These are phyloP conservation scores for Podaxis sp. DNA, from an alignment of 768 basidiomycete species.

Conservation along the genomic window DNA sequence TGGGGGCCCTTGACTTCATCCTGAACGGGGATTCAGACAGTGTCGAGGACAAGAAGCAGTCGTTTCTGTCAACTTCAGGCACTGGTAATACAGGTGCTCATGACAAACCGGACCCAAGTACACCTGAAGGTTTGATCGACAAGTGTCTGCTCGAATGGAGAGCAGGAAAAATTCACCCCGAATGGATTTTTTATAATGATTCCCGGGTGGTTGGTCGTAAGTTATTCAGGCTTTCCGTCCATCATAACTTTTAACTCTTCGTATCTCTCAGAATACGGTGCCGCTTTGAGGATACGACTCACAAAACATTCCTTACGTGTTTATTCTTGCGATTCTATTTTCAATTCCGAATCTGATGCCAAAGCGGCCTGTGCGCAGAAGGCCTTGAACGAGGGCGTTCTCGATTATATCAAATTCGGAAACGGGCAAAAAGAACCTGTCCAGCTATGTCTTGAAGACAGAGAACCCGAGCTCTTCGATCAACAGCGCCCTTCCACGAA, in stretches of 20 bases:
- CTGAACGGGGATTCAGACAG: slow-evolving; percentile 35
- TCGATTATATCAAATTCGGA: slow-evolving; percentile 55
- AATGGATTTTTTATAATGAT: slow-evolving; percentile 50
- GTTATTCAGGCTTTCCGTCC: slow-evolving; percentile 16
- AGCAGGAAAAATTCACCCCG: slow-evolving; percentile 42
- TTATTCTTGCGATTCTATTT: slow-evolving; percentile 46
- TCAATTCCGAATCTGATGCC: slow-evolving; percentile 38
- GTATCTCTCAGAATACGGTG: slow-evolving; percentile 40
- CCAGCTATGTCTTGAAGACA: slow-evolving; percentile 1
- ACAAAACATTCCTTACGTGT: slow-evolving; percentile 44
- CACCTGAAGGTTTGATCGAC: slow-evolving; percentile 41
- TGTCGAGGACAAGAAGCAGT: slow-evolving; percentile 25
- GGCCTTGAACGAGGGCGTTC: slow-evolving; percentile 48
- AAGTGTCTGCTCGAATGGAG: slow-evolving; percentile 52
- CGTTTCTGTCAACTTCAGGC: slow-evolving; percentile 27
- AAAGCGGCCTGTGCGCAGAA: slow-evolving; percentile 47
- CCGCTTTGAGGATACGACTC: slow-evolving; percentile 51
- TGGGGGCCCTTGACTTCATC: slow-evolving; percentile 61
- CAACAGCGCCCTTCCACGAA: slow-evolving; percentile 4
- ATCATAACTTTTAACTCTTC: background rate
- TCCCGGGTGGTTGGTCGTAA: slow-evolving; percentile 39
- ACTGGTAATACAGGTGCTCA: slow-evolving; percentile 18
- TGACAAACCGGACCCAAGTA: slow-evolving; percentile 13
- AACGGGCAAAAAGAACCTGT: slow-evolving; percentile 44
- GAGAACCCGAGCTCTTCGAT: slow-evolving; percentile 1